phyloP scores from a whole-genome alignment of 2,329 filamentous ascomycete species.

The Daldinia sp. region DNA sequence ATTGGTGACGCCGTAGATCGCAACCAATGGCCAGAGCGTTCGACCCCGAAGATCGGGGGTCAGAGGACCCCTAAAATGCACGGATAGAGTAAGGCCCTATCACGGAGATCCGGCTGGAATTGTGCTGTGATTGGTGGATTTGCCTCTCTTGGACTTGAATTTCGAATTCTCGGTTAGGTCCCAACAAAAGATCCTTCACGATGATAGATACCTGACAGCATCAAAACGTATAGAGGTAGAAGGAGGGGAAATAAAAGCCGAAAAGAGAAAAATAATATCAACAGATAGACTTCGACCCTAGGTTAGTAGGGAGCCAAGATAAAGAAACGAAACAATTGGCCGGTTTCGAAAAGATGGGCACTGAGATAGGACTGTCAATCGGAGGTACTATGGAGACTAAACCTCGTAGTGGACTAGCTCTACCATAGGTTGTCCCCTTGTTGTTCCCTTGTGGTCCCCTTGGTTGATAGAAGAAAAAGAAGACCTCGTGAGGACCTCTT shows the following conservation, averaged over 20 bases:
- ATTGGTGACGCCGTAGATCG: conserved; percentile 35
- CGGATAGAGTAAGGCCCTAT: conserved; percentile 36
- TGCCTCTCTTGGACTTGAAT: conserved; percentile 5
- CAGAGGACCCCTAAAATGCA: conserved; percentile 40
- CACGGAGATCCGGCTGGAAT: conserved; percentile 33
- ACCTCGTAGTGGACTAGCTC: conserved; percentile 24
- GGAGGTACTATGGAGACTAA: conserved; percentile 36
- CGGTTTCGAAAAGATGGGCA: conserved; percentile 30
- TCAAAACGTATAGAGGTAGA: background rate
- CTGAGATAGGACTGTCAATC: conserved; percentile 36
- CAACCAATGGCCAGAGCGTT: conserved; percentile 30
- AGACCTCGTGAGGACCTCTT: conserved; percentile 20
- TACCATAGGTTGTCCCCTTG: background rate
- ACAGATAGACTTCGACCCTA: conserved; percentile 25
- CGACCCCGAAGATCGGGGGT: conserved; percentile 41
- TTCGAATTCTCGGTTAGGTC: conserved; percentile 18
- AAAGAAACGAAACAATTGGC: conserved; percentile 36
- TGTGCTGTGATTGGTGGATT: conserved; percentile 41
- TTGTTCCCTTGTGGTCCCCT: background rate
- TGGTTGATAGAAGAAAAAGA: conserved; percentile 21
- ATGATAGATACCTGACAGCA: conserved; percentile 10
- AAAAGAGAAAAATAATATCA: conserved; percentile 31
- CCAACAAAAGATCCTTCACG: conserved; percentile 20
- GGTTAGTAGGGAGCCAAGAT: conserved; percentile 25
- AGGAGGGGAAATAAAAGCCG: conserved; percentile 18